Conservation (phyloP, 2,329 filamentous ascomycete genomes). For the Aphanocladium album region DNA sequence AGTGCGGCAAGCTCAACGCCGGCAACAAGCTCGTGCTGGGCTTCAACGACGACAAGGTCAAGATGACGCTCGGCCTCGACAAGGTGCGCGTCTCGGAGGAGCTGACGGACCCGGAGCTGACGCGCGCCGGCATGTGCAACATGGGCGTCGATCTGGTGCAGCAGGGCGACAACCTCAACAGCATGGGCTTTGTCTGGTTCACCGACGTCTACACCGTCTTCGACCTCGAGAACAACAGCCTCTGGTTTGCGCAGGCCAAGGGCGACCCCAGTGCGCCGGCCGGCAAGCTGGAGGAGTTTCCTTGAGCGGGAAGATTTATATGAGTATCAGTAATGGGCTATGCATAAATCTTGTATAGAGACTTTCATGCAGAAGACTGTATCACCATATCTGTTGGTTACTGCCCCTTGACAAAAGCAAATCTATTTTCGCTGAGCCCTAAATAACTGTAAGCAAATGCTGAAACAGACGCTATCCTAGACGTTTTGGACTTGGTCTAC, state of each 20-base stretch:
- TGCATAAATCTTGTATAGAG: not conserved
- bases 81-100: not conserved
- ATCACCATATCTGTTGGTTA: too few relatives aligned
- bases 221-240: constrained; percentile 6
- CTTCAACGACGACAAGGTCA: not conserved
- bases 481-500: too few relatives aligned
- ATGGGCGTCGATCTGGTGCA: not conserved
- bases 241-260: constrained; percentile 11
- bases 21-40: constrained; percentile 7
- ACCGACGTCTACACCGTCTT: constrained; percentile 8
- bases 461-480: too few relatives aligned
- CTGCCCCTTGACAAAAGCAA: too few relatives aligned
- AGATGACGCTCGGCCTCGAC: not conserved
- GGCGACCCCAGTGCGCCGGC: not conserved
- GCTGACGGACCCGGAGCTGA: not conserved
- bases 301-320: not conserved
- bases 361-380: too few relatives aligned
- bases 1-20: not conserved
- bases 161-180: not conserved
- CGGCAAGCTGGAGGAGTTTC: constrained; percentile 8
- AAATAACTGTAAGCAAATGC: too few relatives aligned
- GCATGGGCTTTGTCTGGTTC: not conserved
- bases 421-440: too few relatives aligned
- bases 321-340: not conserved
- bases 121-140: not conserved